Evolutionary conservation across 2,329 filamentous ascomycete species (phyloP), one percentile per base, ranked within the genome.

Genomic region (Xylaria arbuscula): DNA sequence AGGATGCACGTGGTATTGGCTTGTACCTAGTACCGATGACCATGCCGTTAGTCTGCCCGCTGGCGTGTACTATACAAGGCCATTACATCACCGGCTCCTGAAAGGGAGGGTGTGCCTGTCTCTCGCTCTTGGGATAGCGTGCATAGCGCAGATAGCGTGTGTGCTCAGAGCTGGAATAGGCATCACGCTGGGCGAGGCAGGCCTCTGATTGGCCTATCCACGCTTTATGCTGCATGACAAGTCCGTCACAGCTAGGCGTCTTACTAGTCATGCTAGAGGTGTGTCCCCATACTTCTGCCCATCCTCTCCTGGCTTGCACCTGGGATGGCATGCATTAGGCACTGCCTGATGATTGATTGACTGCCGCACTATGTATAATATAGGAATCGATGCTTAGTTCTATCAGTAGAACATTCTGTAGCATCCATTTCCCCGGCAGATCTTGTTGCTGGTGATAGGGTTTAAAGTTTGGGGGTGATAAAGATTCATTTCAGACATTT

Each of bases 151-250:
- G 17, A 22, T 38, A 55, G 51, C n/a, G 51, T 47, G 60, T 51
- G 40, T 57, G 53, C 48, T n/a, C 45, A 66, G 45, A 42, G 56
- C 64, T 62, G 42, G 63, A 65, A 60, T 51, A 60, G 63, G 59
- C 36, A 68, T 72, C 70, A 72, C 70, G 70, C 70, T 70, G 64
- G 50, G 60, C 56, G 6, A 62, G 6, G 22, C 10, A 11, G 36
- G 28, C 45, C 9, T 56, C 10, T 72, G 60, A 72, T 72, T 72
- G 70, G 70, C 19, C 24, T 19, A 42, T 13, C 8, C 19, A 45
- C 9, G 22, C 8, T 62, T 32, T 57, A 47, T 32, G 5, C n/a
- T 62, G 54, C 65, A 48, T 58, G 48, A 60, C 36, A 19, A 28
- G 36, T 40, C 55, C 15, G 19, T 51, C 60, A 50, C 50, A 48